These are phyloP conservation scores for Nigrograna mackinnonii DNA, from an alignment of 2,329 filamentous ascomycete species.

Conservation along the genomic window DNA sequence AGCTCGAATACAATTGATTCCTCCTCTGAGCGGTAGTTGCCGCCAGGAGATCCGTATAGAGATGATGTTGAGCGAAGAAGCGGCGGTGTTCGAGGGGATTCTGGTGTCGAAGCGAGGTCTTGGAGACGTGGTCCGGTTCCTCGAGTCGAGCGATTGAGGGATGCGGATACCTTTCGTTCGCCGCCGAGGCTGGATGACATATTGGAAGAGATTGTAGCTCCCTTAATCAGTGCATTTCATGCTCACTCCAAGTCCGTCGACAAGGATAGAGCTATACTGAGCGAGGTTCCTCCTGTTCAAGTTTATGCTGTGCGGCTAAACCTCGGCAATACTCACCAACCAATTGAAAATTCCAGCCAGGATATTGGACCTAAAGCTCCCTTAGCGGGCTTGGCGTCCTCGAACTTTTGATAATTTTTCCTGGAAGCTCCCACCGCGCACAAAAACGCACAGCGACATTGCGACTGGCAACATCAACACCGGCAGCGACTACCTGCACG, in stretches of 20 bases:
- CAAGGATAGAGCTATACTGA: too few species aligned
- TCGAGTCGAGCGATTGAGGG: constrained; percentile 30
- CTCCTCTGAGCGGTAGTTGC: constrained; percentile 64
- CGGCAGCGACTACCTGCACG: background rate
- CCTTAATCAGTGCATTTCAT: too few species aligned
- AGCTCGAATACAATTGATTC: constrained; percentile 88
- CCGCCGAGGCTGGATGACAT: constrained; percentile 19
- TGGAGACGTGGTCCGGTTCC: constrained; percentile 36
- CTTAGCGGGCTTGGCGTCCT: constrained; percentile 10
- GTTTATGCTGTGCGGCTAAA: background rate
- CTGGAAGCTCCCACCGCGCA: constrained; percentile 7
- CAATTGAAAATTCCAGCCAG: too few species aligned
- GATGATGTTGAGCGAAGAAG: constrained; percentile 64
- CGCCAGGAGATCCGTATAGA: constrained; percentile 61
- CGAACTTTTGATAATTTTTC: constrained; percentile 12
- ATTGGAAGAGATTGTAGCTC: background rate
- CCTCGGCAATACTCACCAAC: background rate
- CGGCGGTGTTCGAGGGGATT: constrained; percentile 43
- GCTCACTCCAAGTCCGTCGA: too few species aligned
- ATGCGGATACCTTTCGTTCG: constrained; percentile 37
- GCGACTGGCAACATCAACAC: background rate
- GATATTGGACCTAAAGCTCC: too few species aligned
- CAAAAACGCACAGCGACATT: constrained; percentile 1
- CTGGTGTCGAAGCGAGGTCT: constrained; percentile 39
- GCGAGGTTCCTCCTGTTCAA: too few species aligned